Conservation (phyloP, 495 filamentous ascomycete species). For the Extremus antarcticus region DNA sequence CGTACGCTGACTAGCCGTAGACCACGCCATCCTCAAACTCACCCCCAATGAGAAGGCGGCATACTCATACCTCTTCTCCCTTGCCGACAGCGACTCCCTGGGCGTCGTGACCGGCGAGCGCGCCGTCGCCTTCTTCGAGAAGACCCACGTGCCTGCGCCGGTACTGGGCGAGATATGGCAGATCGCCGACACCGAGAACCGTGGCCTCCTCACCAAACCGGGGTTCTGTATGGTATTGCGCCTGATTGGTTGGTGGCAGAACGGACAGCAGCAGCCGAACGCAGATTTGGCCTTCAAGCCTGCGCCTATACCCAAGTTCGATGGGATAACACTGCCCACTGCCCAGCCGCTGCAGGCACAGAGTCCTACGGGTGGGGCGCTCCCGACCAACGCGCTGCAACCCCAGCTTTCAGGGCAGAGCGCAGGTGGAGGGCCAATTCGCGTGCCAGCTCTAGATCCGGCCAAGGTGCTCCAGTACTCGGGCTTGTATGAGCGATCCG, state of each 20-base stretch:
- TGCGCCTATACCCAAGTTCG: conserved; percentile 85
- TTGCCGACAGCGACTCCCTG: conserved; percentile 77
- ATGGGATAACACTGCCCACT: conserved; percentile 51
- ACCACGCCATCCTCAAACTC: conserved; percentile 67
- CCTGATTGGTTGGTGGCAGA: conserved; percentile 92
- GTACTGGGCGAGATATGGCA: conserved; percentile 98
- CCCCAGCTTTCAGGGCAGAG: conserved; percentile 38
- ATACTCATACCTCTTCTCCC: conserved; percentile 81
- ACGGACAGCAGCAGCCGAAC: conserved; percentile 58
- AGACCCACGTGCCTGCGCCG: conserved; percentile 73
- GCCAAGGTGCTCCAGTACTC: conserved; percentile 85
- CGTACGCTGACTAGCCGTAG: conserved; percentile 23
- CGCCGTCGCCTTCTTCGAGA: conserved; percentile 96
- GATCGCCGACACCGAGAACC: conserved; percentile 92
- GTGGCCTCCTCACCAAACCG: conserved; percentile 78
- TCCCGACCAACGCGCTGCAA: conserved; percentile 33
- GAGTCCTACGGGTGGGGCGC: conserved; percentile 32
- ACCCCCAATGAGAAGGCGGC: conserved; percentile 85
- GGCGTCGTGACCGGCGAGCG: conserved; percentile 94
- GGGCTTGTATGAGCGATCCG: conserved; percentile 76
- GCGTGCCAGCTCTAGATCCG: conserved; percentile 79
- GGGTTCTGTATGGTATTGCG: conserved; percentile 86
- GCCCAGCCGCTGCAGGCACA: conserved; percentile 35
- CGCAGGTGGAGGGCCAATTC: conserved; percentile 57
- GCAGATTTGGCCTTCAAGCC: conserved; percentile 56